Base-by-base conservation (phyloP, 2,329 filamentous ascomycete genomes). In the Alternaria brassicicola region DNA sequence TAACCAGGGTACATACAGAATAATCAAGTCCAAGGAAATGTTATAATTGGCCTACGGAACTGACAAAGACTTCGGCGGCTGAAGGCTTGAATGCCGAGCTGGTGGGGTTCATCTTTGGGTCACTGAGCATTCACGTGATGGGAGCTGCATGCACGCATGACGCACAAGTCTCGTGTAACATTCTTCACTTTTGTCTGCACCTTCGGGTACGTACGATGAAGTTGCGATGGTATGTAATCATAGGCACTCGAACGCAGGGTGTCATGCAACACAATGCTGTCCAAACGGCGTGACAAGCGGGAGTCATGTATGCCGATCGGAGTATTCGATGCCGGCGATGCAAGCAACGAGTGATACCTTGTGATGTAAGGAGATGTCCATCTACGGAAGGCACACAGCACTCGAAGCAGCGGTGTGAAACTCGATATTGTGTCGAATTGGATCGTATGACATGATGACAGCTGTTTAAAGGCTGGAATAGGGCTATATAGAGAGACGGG, bases 61-160 rank as follows among this genome's bases (percentile, higher is more conserved):
- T 47, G 19, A 17, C 47, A 28, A 6, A 13, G 46, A 33, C 25
- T 28, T 15, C 38, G 23, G 30, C 35, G 30, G 25, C 50, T 53
- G 49, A 25, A 43, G 26, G 26, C 19, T 19, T 46, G 19, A n/a
- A 45, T 19, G 30, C 6, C 23, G 13, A 39, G 56, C 39, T 50
- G 42, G 39, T 19, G 28, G 36, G 35, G 43, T 8, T 46, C 17
- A n/a, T 39, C 38, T 39, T 25, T 19, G 21, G 17, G n/a, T n/a
- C 26, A 19, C 30, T 31, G 33, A 8, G 25, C 38, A 41, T 9
- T n/a, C 56, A 59, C 51, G 46, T 59, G 56, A 46, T 35, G 21
- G 17, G 26, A 36, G 39, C 8, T 12, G 26, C 42, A 47, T 47
- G 35, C 41, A 38, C 42, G 17, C 30, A 35, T 41, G 25, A 51